These are phyloP conservation scores for Taxawa tesnikishii DNA, from an alignment of 2,329 filamentous ascomycete species.

Conservation along the genomic window DNA sequence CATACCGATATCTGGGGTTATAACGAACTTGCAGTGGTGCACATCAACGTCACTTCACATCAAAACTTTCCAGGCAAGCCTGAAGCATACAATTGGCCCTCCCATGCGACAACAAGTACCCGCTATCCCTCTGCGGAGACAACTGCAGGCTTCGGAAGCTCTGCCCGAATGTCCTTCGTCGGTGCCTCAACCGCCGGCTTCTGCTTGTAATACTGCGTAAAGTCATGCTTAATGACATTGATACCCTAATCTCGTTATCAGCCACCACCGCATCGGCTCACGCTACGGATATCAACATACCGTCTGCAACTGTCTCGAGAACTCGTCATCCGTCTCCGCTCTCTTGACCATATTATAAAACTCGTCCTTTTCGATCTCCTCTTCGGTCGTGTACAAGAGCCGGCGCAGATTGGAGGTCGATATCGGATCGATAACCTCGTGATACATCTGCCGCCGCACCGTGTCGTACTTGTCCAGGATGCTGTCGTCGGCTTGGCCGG, in stretches of 20 bases:
- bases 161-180: background rate
- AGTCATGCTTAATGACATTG: constrained; percentile 4
- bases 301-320: constrained; percentile 4
- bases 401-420: constrained; percentile 10
- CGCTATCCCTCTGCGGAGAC: no score
- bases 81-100: no score
- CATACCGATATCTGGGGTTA: no score
- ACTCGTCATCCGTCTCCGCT: constrained; percentile 8
- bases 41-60: no score
- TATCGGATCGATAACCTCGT: constrained; percentile 18
- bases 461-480: constrained; percentile 22
- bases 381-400: constrained; percentile 7
- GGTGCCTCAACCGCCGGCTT: background rate
- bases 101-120: no score
- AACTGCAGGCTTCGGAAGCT: background rate
- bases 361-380: constrained; percentile 9
- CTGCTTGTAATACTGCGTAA: constrained; percentile 5
- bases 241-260: constrained; percentile 1
- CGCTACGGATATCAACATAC: background rate
- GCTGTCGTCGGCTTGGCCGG: constrained; percentile 10
- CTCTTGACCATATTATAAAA: constrained; percentile 9
- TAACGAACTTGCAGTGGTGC: no score
- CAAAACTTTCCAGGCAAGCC: no score
- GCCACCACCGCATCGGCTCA: background rate
- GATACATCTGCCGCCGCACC: constrained; percentile 20